phyloP scores from a whole-genome alignment of 2,329 filamentous ascomycete species.

The Cytospora chrysosperma region DNA sequence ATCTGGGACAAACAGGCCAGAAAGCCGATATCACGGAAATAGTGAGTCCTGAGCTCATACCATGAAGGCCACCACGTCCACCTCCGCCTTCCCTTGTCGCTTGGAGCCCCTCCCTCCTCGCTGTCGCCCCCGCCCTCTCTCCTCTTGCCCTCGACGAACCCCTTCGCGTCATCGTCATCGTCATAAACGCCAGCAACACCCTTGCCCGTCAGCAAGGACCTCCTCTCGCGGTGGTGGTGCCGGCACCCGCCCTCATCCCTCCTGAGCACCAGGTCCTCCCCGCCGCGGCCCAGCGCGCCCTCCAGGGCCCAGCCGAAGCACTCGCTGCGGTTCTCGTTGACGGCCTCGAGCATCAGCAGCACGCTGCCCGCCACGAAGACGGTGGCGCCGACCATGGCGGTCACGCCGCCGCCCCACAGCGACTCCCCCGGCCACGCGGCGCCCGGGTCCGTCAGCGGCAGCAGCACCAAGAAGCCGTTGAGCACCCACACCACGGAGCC shows the following conservation, averaged over 20 bases:
- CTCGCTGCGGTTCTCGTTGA: constrained; percentile 63
- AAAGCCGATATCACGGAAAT: constrained; percentile 62
- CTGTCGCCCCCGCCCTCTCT: not conserved
- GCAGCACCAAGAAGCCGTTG: constrained; percentile 64
- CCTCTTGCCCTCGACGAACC: not conserved
- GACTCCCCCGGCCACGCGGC: constrained; percentile 55
- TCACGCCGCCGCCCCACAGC: constrained; percentile 56
- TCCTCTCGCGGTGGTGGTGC: constrained; percentile 26
- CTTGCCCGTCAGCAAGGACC: constrained; percentile 6
- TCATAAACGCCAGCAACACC: not conserved
- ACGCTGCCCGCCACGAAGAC: constrained; percentile 65
- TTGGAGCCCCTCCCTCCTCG: not conserved
- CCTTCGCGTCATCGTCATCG: not conserved
- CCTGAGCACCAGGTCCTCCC: constrained; percentile 9
- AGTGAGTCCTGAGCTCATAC: constrained; percentile 57
- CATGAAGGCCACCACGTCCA: constrained; percentile 63
- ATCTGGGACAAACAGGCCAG: constrained; percentile 58
- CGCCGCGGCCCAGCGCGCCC: constrained; percentile 39
- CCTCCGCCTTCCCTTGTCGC: constrained; percentile 25
- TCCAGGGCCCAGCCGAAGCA: constrained; percentile 71
- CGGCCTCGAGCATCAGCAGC: constrained; percentile 63
- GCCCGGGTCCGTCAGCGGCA: constrained; percentile 54
- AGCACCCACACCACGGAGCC: constrained; percentile 50
- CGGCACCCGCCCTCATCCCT: constrained; percentile 18
- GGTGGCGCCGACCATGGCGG: constrained; percentile 65